These are phyloP conservation scores for Xylaria sp. DNA, from an alignment of 2,329 filamentous ascomycete genomes.

Conservation along the genomic window DNA sequence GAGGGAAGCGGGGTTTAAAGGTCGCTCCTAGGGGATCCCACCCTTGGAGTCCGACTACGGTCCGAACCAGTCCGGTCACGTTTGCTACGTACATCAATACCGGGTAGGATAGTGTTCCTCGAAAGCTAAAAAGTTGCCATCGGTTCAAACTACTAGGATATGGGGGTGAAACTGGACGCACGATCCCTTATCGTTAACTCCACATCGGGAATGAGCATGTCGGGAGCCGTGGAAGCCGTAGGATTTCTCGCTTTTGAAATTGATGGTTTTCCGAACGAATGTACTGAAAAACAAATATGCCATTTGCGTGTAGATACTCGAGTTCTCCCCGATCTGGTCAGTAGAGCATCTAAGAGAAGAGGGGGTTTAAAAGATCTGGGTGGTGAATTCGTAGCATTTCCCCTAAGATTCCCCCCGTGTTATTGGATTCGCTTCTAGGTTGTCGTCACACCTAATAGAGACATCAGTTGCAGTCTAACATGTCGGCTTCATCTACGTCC, in stretches of 20 bases:
- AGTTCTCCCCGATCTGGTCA: neutral
- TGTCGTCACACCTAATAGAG: neutral
- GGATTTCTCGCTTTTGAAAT: constrained; percentile 10
- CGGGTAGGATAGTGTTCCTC: neutral
- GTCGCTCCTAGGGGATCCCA: no score
- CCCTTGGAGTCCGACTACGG: neutral
- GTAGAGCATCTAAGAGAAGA: neutral
- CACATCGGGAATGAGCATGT: constrained; percentile 26
- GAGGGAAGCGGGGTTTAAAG: neutral
- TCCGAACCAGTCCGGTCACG: neutral
- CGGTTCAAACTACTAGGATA: neutral
- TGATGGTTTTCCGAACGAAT: constrained; percentile 19
- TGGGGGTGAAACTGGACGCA: neutral
- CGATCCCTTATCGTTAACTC: constrained; percentile 6
- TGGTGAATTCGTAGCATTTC: neutral
- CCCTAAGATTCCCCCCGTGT: neutral
- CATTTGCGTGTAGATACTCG: neutral
- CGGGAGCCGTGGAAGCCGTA: neutral
- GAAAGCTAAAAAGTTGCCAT: neutral
- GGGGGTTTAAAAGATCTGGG: neutral
- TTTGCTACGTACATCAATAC: neutral
- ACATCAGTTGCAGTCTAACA: constrained; percentile 3
- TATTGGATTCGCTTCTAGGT: neutral
- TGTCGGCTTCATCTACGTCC: constrained; percentile 41
- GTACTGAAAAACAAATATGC: constrained; percentile 1